Conservation (phyloP, 768 basidiomycete species). For the Leccinum pellstonianum region DNA sequence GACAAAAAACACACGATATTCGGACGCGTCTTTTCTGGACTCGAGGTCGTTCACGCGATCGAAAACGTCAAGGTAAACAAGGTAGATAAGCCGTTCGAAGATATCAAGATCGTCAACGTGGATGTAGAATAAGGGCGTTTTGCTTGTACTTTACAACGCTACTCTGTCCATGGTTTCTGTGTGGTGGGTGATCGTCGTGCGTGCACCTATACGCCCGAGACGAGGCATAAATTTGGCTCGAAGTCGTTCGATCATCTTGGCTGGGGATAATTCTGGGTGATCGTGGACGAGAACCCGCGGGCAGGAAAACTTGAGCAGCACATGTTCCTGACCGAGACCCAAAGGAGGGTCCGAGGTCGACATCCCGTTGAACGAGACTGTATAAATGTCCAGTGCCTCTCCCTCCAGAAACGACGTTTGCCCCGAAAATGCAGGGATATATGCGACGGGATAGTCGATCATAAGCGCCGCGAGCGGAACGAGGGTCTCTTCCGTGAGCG, state of each 20-base stretch:
- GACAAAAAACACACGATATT: constrained; percentile 94
- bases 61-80: constrained; percentile 89
- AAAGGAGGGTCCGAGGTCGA: background rate
- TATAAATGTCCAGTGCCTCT: constrained; percentile 51
- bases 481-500: constrained; percentile 26
- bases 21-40: constrained; percentile 80
- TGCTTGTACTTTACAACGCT: constrained; percentile 37
- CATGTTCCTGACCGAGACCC: constrained; percentile 27
- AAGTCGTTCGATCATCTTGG: constrained; percentile 33
- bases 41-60: constrained; percentile 89
- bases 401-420: constrained; percentile 43
- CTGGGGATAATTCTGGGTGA: constrained; percentile 16
- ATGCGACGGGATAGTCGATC: constrained; percentile 62
- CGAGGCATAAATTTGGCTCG: constrained; percentile 34
- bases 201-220: constrained; percentile 25
- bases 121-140: constrained; percentile 55
- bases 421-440: constrained; percentile 43
- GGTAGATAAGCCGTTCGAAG: constrained; percentile 86
- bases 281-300: constrained; percentile 34
- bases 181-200: constrained; percentile 30
- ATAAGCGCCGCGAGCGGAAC: constrained; percentile 59
- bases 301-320: constrained; percentile 58
- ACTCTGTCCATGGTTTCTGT: constrained; percentile 45
- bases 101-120: constrained; percentile 86
- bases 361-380: constrained; percentile 21